Percentiles rank a stretch among this genome's conserved stretches.
Conservation (phyloP, 2,329 filamentous ascomycete species). For the Exophiala aquamarina region DNA sequence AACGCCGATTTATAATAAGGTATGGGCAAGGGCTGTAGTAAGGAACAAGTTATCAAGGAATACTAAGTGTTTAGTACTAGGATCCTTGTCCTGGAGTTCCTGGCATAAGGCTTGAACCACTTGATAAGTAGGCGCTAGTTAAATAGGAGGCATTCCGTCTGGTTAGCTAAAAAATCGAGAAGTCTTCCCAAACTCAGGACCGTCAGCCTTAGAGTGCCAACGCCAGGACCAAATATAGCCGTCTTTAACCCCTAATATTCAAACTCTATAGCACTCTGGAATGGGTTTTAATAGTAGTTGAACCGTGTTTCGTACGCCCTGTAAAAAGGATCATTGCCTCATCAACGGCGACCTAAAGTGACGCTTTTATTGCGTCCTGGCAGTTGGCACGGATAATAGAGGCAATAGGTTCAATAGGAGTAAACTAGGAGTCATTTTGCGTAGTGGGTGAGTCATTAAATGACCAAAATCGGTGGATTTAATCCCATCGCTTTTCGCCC, state of each 20-base stretch:
- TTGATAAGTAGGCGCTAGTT: too few relatives aligned
- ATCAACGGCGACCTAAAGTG: background rate
- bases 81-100: too few relatives aligned
- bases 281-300: background rate
- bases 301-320: background rate
- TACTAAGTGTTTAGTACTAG: too few relatives aligned
- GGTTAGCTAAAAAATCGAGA: too few relatives aligned
- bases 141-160: too few relatives aligned
- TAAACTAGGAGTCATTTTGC: background rate
- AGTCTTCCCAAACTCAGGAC: too few relatives aligned
- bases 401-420: background rate
- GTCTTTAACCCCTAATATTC: background rate
- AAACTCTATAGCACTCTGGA: background rate
- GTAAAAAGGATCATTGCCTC: background rate
- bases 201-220: too few relatives aligned
- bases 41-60: too few relatives aligned
- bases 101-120: too few relatives aligned
- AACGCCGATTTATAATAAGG: too few relatives aligned
- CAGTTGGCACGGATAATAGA: background rate
- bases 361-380: background rate
- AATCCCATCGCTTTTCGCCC: background rate
- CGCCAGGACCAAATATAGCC: background rate
- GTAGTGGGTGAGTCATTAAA: background rate
- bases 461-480: constrained; percentile 1
- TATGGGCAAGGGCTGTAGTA: too few relatives aligned